These are phyloP conservation scores for Excoecaria agallocha DNA, from an alignment of 345 rosid species.

Conservation along the genomic window DNA sequence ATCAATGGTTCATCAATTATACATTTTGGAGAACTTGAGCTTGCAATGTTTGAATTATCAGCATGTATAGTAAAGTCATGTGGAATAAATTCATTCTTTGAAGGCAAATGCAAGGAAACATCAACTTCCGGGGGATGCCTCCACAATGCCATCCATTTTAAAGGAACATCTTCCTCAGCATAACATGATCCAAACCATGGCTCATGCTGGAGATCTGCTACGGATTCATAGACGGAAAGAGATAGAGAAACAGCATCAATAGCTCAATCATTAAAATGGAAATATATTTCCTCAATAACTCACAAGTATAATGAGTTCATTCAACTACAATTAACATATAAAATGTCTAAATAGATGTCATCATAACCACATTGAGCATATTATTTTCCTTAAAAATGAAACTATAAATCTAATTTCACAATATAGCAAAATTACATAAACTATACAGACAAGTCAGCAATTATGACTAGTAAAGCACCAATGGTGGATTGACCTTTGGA, in stretches of 20 bases:
- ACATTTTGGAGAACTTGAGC: constrained; percentile 52
- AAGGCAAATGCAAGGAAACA: constrained; percentile 67
- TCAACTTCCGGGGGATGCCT: constrained; percentile 72
- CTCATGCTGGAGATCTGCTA: constrained; percentile 64
- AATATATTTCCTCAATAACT: neutral
- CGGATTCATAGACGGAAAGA: neutral
- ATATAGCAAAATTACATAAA: neutral
- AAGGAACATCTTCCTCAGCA: constrained; percentile 64
- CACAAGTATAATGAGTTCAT: neutral
- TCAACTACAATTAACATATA: neutral
- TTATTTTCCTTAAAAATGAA: neutral
- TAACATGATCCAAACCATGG: constrained; percentile 91
- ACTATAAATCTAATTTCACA: neutral
- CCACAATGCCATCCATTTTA: constrained; percentile 68
- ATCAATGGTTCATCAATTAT: constrained; percentile 72
- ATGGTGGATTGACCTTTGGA: neutral
- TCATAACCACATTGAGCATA: neutral
- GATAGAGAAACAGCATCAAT: constrained; percentile 3
- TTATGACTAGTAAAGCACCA: no score
- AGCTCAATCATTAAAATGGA: constrained; percentile 1
- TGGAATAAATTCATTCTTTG: constrained; percentile 82
- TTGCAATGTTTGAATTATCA: constrained; percentile 29
- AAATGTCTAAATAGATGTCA: neutral
- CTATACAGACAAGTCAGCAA: no score
- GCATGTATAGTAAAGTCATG: constrained; percentile 69